phyloP scores from a whole-genome alignment of 176 grass and related monocot genomes.

The Coix lacrymajobi region DNA sequence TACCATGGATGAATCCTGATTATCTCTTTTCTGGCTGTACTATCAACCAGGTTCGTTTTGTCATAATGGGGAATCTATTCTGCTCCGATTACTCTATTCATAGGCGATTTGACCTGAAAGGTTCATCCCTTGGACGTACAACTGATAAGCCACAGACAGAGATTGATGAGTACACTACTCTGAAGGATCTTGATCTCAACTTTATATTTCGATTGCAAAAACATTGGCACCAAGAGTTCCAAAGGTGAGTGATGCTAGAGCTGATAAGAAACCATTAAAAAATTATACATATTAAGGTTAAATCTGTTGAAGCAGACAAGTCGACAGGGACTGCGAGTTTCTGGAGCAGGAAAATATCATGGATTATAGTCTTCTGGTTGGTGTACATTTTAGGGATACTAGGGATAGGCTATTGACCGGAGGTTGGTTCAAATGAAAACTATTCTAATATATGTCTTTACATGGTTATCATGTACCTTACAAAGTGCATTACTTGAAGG shows the following conservation, averaged over 20 bases:
- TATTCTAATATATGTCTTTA: not conserved
- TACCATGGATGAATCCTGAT: conserved; percentile 11
- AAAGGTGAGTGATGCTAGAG: conserved; percentile 42
- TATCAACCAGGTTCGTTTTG: conserved; percentile 80
- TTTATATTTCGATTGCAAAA: conserved; percentile 87
- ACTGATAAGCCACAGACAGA: conserved; percentile 89
- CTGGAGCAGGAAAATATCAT: conserved; percentile 98
- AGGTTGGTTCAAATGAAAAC: conserved; percentile 53
- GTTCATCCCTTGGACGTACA: conserved; percentile 81
- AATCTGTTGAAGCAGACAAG: conserved; percentile 57
- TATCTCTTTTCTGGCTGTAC: conserved; percentile 13
- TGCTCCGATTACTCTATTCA: conserved; percentile 78
- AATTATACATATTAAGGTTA: not conserved
- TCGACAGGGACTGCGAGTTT: conserved; percentile 94
- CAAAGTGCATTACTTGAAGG: conserved; percentile 41
- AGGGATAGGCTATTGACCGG: conserved; percentile 47
- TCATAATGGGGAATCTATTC: conserved; percentile 98
- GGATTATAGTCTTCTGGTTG: conserved; percentile 98
- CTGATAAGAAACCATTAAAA: conserved; percentile 1
- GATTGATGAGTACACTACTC: conserved; percentile 84
- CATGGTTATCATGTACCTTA: conserved; percentile 34
- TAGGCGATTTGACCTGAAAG: conserved; percentile 86
- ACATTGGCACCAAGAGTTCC: conserved; percentile 78
- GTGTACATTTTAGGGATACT: conserved; percentile 80
- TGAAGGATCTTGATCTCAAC: conserved; percentile 99